Conservation (phyloP, 202 grass and related monocot genomes). For the Hordeum pubiflorum region DNA sequence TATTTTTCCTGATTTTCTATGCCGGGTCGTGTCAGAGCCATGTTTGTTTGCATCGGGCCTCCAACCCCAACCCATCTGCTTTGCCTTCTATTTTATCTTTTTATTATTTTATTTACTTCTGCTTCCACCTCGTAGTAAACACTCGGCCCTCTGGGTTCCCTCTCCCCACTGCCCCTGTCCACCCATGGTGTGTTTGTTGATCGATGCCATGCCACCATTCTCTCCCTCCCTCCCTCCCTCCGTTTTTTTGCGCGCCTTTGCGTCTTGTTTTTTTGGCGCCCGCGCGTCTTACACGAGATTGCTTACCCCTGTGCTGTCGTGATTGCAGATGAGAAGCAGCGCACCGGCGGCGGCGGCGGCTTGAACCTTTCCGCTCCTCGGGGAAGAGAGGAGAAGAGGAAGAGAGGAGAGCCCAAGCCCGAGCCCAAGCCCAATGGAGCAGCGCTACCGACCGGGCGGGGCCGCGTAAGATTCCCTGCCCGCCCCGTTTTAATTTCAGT, state of each 20-base stretch:
- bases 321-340: conserved; percentile 48
- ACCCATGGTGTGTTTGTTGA: neutral
- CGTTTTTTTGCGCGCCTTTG: neutral
- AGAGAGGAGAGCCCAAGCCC: neutral
- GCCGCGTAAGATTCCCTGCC: conserved; percentile 32
- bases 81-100: neutral
- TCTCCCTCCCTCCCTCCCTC: neutral
- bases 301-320: neutral
- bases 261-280: neutral
- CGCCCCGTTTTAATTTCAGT: neutral
- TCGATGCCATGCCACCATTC: neutral
- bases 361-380: neutral
- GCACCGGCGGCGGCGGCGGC: conserved; percentile 20
- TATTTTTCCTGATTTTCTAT: conserved; percentile 5
- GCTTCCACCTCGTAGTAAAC: neutral
- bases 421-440: conserved; percentile 25
- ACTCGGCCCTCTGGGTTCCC: neutral
- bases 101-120: no score
- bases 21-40: conserved; percentile 18
- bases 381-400: neutral
- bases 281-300: conserved; percentile 43
- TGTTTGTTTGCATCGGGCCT: conserved; percentile 29
- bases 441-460: conserved; percentile 31
- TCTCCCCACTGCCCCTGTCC: neutral
- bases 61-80: conserved; percentile 2